Evolutionary conservation across 345 rosid species (phyloP).

Genomic region (Hirschfeldia incana): DNA sequence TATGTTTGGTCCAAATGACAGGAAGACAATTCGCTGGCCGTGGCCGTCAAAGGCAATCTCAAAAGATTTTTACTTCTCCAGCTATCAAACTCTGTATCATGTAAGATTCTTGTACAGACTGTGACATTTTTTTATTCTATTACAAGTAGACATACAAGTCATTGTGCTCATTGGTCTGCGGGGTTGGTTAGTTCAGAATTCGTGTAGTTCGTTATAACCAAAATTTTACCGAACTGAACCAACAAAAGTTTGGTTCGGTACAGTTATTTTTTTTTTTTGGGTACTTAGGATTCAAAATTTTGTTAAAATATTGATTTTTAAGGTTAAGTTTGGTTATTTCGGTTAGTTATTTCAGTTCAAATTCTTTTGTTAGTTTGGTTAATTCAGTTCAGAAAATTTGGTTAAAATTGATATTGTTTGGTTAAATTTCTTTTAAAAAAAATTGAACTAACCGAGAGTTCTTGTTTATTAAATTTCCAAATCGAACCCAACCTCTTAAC

Average conservation of each 20-base stretch:
- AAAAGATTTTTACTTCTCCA: slow-evolving; percentile 44
- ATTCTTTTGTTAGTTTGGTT: no score
- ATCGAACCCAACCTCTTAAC: not conserved
- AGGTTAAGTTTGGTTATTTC: no score
- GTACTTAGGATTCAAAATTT: no score
- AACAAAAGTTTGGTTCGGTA: not conserved
- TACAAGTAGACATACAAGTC: slow-evolving; percentile 10
- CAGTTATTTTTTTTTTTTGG: no score
- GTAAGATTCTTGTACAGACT: slow-evolving; percentile 28
- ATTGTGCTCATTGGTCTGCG: not conserved
- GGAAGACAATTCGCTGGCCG: slow-evolving; percentile 55
- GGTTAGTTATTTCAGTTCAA: no score
- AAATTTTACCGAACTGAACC: not conserved
- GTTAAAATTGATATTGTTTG: no score
- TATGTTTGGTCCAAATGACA: slow-evolving; percentile 27
- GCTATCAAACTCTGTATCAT: slow-evolving; percentile 22
- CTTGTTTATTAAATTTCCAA: no score
- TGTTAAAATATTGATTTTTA: no score
- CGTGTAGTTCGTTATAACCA: not conserved
- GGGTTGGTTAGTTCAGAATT: not conserved
- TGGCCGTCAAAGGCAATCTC: slow-evolving; percentile 44
- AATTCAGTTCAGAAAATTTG: no score
- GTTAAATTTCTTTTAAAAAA: no score
- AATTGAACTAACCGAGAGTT: no score
- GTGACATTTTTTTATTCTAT: slow-evolving; percentile 18